phyloP scores from a whole-genome alignment of 441 rosid species.

The Arabidopsis hybrid region DNA sequence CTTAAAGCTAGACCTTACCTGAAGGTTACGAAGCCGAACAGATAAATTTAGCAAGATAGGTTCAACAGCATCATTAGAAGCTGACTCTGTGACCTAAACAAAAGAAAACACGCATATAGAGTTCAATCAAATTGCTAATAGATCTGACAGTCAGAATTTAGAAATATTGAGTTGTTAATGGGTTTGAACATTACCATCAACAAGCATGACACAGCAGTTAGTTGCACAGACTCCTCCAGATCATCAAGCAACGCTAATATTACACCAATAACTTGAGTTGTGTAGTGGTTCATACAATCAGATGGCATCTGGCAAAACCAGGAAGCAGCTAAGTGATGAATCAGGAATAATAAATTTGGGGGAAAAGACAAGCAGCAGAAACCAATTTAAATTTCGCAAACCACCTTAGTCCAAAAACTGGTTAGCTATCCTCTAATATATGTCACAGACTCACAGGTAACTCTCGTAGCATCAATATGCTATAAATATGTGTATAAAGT shows the following conservation, averaged over 20 bases:
- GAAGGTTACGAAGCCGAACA: slow-evolving; percentile 91
- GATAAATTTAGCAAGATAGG: slow-evolving; percentile 89
- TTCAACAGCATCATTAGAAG: slow-evolving; percentile 87
- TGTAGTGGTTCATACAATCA: slow-evolving; percentile 74
- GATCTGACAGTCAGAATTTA: slow-evolving; percentile 22
- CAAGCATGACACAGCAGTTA: slow-evolving; percentile 95
- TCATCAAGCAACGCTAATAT: slow-evolving; percentile 95
- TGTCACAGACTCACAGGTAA: slow-evolving; percentile 7
- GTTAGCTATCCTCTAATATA: slow-evolving; percentile 23
- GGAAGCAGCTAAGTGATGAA: slow-evolving; percentile 22
- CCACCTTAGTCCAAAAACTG: slow-evolving; percentile 3
- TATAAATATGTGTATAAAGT: slow-evolving; percentile 12
- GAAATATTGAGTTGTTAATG: slow-evolving; percentile 13
- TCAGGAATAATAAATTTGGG: slow-evolving; percentile 28
- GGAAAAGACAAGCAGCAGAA: slow-evolving; percentile 17
- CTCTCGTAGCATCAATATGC: slow-evolving; percentile 18
- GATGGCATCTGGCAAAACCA: slow-evolving; percentile 80
- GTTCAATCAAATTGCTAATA: neutral
- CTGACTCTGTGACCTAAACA: slow-evolving; percentile 79
- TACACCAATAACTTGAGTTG: slow-evolving; percentile 88
- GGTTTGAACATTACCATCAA: slow-evolving; percentile 59
- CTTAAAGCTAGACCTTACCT: slow-evolving; percentile 52
- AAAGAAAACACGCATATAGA: slow-evolving; percentile 28
- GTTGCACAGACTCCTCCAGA: slow-evolving; percentile 88
- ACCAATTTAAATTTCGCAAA: slow-evolving; percentile 5